These are phyloP conservation scores for Tulasnella sp. DNA, from an alignment of 768 basidiomycete genomes.

Conservation along the genomic window DNA sequence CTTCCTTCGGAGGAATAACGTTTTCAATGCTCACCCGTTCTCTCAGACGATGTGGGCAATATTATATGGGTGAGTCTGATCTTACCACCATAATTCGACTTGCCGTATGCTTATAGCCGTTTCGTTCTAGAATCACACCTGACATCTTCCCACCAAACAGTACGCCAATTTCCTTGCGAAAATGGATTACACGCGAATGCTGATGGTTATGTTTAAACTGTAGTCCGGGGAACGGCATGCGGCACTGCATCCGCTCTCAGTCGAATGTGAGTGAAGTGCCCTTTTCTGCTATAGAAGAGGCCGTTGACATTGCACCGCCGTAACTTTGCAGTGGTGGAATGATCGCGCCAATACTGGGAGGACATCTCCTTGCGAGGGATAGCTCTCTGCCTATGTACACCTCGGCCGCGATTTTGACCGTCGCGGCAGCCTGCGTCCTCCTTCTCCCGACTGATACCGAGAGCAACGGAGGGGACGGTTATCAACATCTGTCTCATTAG, in stretches of 20 bases:
- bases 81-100: too few species aligned
- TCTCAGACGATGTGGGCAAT: too few species aligned
- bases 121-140: conserved; percentile 9
- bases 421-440: conserved; percentile 53
- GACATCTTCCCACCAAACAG: conserved; percentile 52
- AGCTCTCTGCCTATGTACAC: conserved; percentile 65
- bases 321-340: conserved; percentile 58
- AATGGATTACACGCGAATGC: neutral
- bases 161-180: conserved; percentile 20
- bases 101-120: neutral
- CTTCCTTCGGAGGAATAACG: too few species aligned
- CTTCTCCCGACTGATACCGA: neutral
- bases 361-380: conserved; percentile 53
- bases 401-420: conserved; percentile 51
- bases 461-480: neutral
- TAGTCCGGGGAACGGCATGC: conserved; percentile 78
- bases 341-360: conserved; percentile 75
- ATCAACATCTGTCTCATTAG: neutral
- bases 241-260: conserved; percentile 81
- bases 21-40: too few species aligned
- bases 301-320: neutral
- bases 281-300: neutral
- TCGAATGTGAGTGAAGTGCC: conserved; percentile 50
- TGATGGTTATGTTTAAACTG: neutral
- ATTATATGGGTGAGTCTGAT: too few species aligned